Percentiles rank a stretch among this genome's conserved stretches.
These are phyloP conservation scores for Nannochloris sp. DNA, from an alignment of 139 green algal genomes.

Conservation along the genomic window DNA sequence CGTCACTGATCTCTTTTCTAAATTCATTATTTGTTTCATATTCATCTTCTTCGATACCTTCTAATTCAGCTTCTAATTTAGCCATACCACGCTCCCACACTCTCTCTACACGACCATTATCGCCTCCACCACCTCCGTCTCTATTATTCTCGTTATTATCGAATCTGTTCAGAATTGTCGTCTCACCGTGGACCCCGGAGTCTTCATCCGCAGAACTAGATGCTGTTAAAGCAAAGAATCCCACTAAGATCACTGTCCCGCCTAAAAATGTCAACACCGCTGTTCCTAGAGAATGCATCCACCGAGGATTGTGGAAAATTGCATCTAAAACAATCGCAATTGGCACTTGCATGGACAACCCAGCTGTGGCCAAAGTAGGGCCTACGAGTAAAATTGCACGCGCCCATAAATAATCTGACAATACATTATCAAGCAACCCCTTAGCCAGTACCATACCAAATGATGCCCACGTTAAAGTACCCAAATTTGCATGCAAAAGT, in stretches of 20 bases:
- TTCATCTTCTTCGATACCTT: not conserved
- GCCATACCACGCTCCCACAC: not conserved
- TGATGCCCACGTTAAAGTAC: conserved; percentile 19
- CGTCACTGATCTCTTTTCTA: not conserved
- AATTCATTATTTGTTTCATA: not conserved
- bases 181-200: no score
- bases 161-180: no score
- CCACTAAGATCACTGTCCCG: conserved; percentile 48
- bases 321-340: conserved; percentile 35
- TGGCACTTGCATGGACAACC: conserved; percentile 76
- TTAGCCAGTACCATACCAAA: conserved; percentile 26
- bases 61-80: not conserved
- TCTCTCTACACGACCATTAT: not conserved
- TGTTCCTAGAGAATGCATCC: conserved; percentile 27
- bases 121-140: not conserved
- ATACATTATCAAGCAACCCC: conserved; percentile 89
- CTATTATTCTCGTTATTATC: not conserved
- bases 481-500: conserved; percentile 9
- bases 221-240: conserved; percentile 56
- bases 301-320: conserved; percentile 30
- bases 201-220: not conserved
- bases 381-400: conserved; percentile 83
- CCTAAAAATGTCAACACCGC: conserved; percentile 48
- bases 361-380: conserved; percentile 82
- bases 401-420: conserved; percentile 95